phyloP scores from a whole-genome alignment of 345 rosid genomes.

The Syzygium aqueum region DNA sequence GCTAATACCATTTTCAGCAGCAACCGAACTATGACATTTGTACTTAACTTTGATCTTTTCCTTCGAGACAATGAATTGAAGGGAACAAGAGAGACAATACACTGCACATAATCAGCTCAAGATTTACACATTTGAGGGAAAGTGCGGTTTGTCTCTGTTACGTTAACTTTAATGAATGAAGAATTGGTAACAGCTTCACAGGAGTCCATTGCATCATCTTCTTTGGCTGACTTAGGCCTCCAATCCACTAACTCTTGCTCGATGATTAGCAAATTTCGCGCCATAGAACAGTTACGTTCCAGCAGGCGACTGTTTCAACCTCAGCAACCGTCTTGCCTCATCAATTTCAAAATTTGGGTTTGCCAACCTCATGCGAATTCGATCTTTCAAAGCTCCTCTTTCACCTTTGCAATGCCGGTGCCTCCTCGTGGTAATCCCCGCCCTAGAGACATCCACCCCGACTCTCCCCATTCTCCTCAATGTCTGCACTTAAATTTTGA shows the following conservation, averaged over 20 bases:
- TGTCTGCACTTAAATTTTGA: background rate
- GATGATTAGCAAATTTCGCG: conserved; percentile 38
- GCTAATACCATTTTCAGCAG: background rate
- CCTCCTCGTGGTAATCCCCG: conserved; percentile 11
- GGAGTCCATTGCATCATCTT: background rate
- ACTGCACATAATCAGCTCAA: background rate
- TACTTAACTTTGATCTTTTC: background rate
- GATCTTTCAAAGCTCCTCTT: conserved; percentile 17
- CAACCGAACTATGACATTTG: background rate
- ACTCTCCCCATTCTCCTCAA: background rate
- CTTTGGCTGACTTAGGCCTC: conserved; percentile 18
- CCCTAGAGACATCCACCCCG: conserved; percentile 19
- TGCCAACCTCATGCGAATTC: background rate
- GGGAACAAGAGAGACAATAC: background rate
- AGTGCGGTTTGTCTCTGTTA: background rate
- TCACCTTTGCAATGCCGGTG: conserved; percentile 2
- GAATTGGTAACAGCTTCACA: background rate
- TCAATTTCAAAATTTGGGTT: conserved; percentile 11
- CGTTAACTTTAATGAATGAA: background rate
- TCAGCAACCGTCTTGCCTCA: conserved; percentile 8
- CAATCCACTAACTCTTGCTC: conserved; percentile 41
- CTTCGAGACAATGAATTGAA: background rate
- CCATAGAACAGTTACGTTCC: conserved; percentile 31
- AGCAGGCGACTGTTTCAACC: conserved; percentile 30
- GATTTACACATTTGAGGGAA: background rate